phyloP scores from a whole-genome alignment of 768 basidiomycete species.

The Leccinum subgranulosum region DNA sequence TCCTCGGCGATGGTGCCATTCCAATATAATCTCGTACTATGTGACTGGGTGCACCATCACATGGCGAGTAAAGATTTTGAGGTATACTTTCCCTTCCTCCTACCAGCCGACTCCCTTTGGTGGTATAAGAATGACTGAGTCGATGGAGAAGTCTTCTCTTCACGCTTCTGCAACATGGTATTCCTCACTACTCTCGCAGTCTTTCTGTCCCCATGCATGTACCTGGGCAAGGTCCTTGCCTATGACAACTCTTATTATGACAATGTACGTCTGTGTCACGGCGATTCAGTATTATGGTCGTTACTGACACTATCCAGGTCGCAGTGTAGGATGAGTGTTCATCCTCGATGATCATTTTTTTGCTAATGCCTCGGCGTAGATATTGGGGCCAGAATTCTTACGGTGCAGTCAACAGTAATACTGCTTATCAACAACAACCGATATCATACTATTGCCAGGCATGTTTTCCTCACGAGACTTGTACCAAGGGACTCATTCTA shows the following conservation, averaged over 20 bases:
- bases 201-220: constrained; percentile 2
- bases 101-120: background rate
- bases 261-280: constrained; percentile 44
- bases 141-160: background rate
- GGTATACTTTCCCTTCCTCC: background rate
- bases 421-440: constrained; percentile 56
- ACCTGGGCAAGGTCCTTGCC: constrained; percentile 29
- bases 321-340: constrained; percentile 44
- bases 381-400: constrained; percentile 80
- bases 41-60: constrained; percentile 3
- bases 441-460: constrained; percentile 66
- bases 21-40: constrained; percentile 14
- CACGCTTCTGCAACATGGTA: constrained; percentile 9
- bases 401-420: constrained; percentile 52
- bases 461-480: constrained; percentile 10
- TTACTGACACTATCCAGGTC: constrained; percentile 36
- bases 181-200: background rate
- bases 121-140: constrained; percentile 19
- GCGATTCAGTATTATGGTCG: background rate
- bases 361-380: constrained; percentile 29
- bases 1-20: constrained; percentile 4
- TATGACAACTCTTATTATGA: constrained; percentile 60
- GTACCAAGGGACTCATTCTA: constrained; percentile 2
- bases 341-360: background rate
- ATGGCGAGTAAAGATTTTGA: constrained; percentile 6